Evolutionary conservation across 495 filamentous ascomycete genomes (phyloP).

Genomic region (Aspergillus taichungensis): DNA sequence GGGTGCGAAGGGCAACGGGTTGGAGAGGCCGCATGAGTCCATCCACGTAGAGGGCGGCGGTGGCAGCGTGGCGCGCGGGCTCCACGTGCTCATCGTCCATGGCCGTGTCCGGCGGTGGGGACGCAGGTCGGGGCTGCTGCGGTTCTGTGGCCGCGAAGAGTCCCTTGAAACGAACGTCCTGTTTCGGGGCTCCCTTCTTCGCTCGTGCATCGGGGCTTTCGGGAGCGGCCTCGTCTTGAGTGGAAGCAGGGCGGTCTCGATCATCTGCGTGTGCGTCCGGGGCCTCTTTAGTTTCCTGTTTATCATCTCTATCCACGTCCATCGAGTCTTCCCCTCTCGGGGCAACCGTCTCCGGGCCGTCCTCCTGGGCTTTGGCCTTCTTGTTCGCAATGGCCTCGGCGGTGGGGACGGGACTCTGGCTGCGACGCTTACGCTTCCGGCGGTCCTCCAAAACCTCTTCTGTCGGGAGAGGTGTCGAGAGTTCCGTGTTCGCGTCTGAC

Average conservation of each 20-base stretch:
- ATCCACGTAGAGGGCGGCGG: conserved; percentile 79
- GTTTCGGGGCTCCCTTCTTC: conserved; percentile 17
- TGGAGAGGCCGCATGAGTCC: conserved; percentile 85
- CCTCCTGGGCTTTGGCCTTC: conserved; percentile 31
- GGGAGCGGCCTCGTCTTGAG: background rate
- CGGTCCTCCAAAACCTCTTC: conserved; percentile 45
- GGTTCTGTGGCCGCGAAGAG: conserved; percentile 35
- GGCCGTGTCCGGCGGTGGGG: conserved; percentile 15
- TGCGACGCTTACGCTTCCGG: conserved; percentile 67
- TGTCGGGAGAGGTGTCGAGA: conserved; percentile 26
- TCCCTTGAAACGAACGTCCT: conserved; percentile 45
- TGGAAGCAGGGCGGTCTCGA: background rate
- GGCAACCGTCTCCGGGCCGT: conserved; percentile 17
- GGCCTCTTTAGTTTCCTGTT: conserved; percentile 1
- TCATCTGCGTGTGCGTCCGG: conserved; percentile 4
- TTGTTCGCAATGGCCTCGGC: conserved; percentile 35
- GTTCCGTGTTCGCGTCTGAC: conserved; percentile 20
- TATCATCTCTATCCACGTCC: conserved; percentile 6
- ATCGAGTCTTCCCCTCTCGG: conserved; percentile 18
- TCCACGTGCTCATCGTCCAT: conserved; percentile 42
- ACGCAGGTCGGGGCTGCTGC: conserved; percentile 12
- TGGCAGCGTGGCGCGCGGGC: conserved; percentile 75
- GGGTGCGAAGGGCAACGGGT: conserved; percentile 48
- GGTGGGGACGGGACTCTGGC: conserved; percentile 55
- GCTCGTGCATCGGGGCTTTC: background rate